Evolutionary conservation across 176 grass and related monocot genomes (phyloP).

Genomic region (Oryza officinalis): DNA sequence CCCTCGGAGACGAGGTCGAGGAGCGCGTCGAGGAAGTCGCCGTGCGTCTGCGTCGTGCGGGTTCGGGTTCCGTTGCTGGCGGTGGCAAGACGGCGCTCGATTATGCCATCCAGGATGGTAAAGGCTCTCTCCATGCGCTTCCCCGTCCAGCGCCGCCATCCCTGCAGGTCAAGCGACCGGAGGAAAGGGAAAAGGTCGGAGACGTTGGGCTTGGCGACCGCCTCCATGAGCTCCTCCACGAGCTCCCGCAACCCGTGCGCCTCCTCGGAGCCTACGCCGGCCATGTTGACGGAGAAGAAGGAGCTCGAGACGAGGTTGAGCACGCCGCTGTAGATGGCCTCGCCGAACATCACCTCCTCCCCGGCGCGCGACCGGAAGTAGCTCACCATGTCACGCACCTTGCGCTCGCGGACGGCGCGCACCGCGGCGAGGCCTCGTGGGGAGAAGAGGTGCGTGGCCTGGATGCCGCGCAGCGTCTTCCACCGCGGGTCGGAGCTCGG

Average conservation of each 20-base stretch:
- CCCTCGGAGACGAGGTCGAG: constrained; percentile 16
- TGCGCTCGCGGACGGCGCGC: not conserved
- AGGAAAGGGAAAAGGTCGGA: not conserved
- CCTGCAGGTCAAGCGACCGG: not conserved
- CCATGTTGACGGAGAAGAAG: constrained; percentile 22
- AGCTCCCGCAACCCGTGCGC: not conserved
- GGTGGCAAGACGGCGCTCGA: constrained; percentile 14
- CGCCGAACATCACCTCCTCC: not conserved
- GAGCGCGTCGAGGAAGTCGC: constrained; percentile 44
- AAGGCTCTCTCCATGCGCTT: not conserved
- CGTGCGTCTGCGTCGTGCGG: too few species aligned
- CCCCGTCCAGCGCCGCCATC: not conserved
- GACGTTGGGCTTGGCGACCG: not conserved
- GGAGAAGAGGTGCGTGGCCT: constrained; percentile 18
- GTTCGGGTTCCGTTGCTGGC: too few species aligned
- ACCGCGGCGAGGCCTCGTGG: not conserved
- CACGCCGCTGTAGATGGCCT: not conserved
- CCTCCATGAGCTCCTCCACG: not conserved
- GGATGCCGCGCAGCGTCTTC: constrained; percentile 25
- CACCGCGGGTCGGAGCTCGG: not conserved
- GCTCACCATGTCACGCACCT: not conserved
- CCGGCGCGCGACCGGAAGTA: not conserved
- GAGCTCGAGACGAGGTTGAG: constrained; percentile 17
- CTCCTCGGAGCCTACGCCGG: not conserved
- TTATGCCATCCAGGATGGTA: constrained; percentile 24